These are phyloP conservation scores for Colletotrichum paranaense DNA, from an alignment of 2,329 filamentous ascomycete species.

Conservation along the genomic window DNA sequence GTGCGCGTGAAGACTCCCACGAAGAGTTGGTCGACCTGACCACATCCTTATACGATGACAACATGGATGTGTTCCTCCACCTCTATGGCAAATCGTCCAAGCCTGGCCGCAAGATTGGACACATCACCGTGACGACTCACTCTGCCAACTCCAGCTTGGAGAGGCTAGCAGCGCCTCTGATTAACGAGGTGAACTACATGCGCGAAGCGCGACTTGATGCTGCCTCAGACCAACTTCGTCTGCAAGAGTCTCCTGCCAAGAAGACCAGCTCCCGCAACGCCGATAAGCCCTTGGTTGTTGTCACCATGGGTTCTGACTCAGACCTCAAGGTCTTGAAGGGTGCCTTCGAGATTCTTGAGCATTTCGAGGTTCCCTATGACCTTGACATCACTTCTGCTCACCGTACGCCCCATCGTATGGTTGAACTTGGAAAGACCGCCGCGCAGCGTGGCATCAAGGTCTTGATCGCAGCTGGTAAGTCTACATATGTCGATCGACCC, in stretches of 20 bases:
- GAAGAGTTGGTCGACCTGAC: conserved; percentile 59
- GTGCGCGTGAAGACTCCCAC: conserved; percentile 73
- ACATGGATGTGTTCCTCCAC: conserved; percentile 73
- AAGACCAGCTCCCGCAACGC: conserved; percentile 40
- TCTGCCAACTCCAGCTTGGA: conserved; percentile 74
- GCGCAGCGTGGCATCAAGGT: conserved; percentile 75
- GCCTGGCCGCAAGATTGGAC: conserved; percentile 93
- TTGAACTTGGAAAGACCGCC: conserved; percentile 71
- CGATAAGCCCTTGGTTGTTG: conserved; percentile 71
- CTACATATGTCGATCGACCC: not conserved
- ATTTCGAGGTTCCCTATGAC: conserved; percentile 79
- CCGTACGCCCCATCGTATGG: conserved; percentile 78
- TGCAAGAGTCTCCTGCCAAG: conserved; percentile 38
- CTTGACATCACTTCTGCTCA: conserved; percentile 84
- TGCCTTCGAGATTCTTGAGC: conserved; percentile 73
- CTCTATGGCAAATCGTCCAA: conserved; percentile 93
- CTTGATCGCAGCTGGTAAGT: conserved; percentile 72
- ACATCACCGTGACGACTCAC: conserved; percentile 83
- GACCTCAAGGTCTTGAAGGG: conserved; percentile 76
- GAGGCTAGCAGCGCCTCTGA: conserved; percentile 72
- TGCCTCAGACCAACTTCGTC: conserved; percentile 50
- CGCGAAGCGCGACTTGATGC: conserved; percentile 64
- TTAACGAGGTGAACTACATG: conserved; percentile 71
- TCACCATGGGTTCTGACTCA: conserved; percentile 88
- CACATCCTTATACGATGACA: conserved; percentile 53